Evolutionary conservation across 345 rosid species (phyloP).

Genomic region (Salix udensis): DNA sequence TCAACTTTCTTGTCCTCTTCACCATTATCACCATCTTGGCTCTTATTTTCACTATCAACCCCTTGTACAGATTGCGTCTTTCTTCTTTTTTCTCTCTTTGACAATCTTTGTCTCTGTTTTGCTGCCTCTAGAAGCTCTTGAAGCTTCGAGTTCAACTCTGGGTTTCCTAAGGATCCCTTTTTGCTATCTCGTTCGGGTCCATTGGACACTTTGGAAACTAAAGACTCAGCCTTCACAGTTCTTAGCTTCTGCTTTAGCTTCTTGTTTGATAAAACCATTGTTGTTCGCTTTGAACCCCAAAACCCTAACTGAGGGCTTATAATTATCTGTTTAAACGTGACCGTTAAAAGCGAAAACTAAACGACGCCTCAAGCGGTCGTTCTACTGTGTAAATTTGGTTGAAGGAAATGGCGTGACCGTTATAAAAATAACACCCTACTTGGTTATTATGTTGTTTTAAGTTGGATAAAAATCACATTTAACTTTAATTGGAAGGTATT

Average conservation of each 20-base stretch:
- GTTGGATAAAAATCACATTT: too few relatives aligned
- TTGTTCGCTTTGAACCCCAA: background rate
- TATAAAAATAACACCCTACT: too few relatives aligned
- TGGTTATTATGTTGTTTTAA: too few relatives aligned
- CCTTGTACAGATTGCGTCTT: slow-evolving; percentile 29
- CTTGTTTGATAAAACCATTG: slow-evolving; percentile 87
- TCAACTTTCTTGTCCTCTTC: background rate
- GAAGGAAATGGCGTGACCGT: too few relatives aligned
- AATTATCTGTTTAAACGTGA: too few relatives aligned
- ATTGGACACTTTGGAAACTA: slow-evolving; percentile 21
- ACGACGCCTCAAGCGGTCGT: too few relatives aligned
- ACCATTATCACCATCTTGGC: background rate
- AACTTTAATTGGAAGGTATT: too few relatives aligned
- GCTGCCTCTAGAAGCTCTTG: slow-evolving; percentile 53
- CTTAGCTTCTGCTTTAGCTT: slow-evolving; percentile 85
- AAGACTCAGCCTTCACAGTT: slow-evolving; percentile 38
- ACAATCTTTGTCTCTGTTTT: slow-evolving; percentile 54
- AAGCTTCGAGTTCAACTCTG: slow-evolving; percentile 31
- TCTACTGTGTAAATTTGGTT: too few relatives aligned
- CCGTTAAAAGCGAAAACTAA: too few relatives aligned
- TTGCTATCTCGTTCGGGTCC: slow-evolving; percentile 10
- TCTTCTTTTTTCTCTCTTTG: slow-evolving; percentile 75
- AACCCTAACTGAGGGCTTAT: background rate
- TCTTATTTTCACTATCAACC: slow-evolving; percentile 8
- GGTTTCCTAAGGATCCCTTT: background rate